A percentile compares a stretch with the other conserved stretches of the same genome.
These are phyloP conservation scores for Symbiodinium natans DNA, from an alignment of 73 alveolate species.

Conservation along the genomic window DNA sequence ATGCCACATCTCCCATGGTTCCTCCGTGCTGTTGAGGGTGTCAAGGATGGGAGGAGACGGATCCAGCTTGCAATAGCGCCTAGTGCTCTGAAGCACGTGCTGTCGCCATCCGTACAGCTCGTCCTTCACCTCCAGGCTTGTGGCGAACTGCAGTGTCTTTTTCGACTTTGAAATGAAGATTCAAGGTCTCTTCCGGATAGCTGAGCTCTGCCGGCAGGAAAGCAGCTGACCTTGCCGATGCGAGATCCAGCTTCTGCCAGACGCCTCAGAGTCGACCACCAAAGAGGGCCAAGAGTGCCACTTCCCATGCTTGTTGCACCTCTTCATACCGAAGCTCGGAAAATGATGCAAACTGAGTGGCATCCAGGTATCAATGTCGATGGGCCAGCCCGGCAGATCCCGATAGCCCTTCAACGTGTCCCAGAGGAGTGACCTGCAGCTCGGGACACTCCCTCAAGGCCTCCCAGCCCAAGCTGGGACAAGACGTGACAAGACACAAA, in stretches of 20 bases:
- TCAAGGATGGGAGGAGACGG: background rate
- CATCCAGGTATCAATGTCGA: conserved; percentile 90
- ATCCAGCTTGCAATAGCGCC: background rate
- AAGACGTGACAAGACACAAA: too few relatives aligned
- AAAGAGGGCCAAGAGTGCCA: background rate
- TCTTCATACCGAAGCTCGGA: background rate
- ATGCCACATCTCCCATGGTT: conserved; percentile 78
- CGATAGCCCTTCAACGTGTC: conserved; percentile 82
- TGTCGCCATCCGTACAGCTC: conserved; percentile 93
- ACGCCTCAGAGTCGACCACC: conserved; percentile 14
- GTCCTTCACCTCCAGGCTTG: conserved; percentile 34
- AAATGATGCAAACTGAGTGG: background rate
- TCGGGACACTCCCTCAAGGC: background rate
- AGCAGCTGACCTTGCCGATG: conserved; percentile 48
- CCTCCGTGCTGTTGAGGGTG: background rate
- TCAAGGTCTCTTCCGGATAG: background rate
- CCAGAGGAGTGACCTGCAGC: conserved; percentile 44
- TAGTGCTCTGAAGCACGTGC: conserved; percentile 83
- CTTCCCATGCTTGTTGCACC: background rate
- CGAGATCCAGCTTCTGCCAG: conserved; percentile 82
- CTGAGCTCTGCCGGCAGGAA: background rate
- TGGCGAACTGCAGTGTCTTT: background rate
- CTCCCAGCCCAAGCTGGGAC: too few relatives aligned
- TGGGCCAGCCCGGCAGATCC: conserved; percentile 91
- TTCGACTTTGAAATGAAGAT: background rate